These are phyloP conservation scores for Erodium chrysanthum DNA, from an alignment of 441 rosid species.

Conservation along the genomic window DNA sequence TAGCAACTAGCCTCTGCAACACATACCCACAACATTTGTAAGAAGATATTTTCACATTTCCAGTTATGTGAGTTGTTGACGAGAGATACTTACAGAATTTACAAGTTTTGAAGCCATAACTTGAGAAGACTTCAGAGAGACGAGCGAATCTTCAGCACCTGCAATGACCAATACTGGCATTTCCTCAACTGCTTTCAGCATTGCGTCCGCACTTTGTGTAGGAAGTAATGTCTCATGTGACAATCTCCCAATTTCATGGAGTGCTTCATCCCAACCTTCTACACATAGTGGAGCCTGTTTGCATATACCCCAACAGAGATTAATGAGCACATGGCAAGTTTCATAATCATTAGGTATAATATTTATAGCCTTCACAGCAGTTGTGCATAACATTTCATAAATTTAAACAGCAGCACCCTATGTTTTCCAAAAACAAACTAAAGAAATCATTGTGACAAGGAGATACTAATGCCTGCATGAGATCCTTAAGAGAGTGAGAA, in stretches of 20 bases:
- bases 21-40: neutral
- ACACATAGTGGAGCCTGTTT: constrained; percentile 68
- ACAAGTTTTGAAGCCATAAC: constrained; percentile 75
- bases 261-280: constrained; percentile 97
- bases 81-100: constrained; percentile 70
- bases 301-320: neutral
- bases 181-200: constrained; percentile 58
- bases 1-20: constrained; percentile 85
- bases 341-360: neutral
- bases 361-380: neutral
- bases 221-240: constrained; percentile 72
- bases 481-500: neutral
- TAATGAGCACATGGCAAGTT: neutral
- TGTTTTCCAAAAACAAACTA: neutral
- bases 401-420: neutral
- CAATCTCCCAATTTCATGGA: constrained; percentile 80
- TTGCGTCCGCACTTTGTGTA: constrained; percentile 38
- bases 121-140: constrained; percentile 73
- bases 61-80: neutral
- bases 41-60: neutral
- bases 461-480: neutral
- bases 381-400: neutral
- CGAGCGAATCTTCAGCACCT: constrained; percentile 87
- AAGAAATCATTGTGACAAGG: neutral
- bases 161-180: constrained; percentile 68